Percentiles rank a stretch among this genome's conserved stretches.
Conservation (phyloP, 768 basidiomycete species). For the Rhizopogon salebrosus region DNA sequence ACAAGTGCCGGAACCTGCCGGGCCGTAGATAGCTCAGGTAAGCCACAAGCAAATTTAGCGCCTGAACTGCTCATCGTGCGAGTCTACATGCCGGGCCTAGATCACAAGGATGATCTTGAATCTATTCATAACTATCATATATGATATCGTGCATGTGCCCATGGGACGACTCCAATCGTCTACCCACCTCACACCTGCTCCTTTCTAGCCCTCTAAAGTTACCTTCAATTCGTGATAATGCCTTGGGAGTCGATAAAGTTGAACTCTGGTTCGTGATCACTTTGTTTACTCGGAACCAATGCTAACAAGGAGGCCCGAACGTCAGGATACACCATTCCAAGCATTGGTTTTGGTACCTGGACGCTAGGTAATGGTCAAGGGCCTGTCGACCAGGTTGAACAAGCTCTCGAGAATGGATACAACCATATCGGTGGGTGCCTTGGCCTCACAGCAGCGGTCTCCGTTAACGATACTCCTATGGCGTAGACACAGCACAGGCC, state of each 20-base stretch:
- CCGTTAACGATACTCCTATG: too few relatives aligned
- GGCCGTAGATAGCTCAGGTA: too few relatives aligned
- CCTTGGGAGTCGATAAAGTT: constrained; percentile 56
- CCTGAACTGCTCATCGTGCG: too few relatives aligned
- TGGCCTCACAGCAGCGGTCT: not conserved
- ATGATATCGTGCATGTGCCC: too few relatives aligned
- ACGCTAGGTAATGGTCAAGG: constrained; percentile 49
- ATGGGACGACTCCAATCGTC: too few relatives aligned
- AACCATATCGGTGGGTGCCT: constrained; percentile 47
- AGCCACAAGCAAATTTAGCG: too few relatives aligned
- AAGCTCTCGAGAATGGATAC: constrained; percentile 58
- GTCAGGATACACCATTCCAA: constrained; percentile 37
- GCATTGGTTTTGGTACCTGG: constrained; percentile 63
- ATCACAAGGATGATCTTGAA: too few relatives aligned
- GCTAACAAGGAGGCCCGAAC: not conserved
- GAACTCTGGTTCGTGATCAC: constrained; percentile 44
- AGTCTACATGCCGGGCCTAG: too few relatives aligned
- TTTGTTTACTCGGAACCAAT: not conserved
- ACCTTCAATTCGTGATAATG: constrained; percentile 30
- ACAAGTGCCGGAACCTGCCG: too few relatives aligned
- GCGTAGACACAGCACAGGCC: constrained; percentile 50
- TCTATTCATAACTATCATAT: too few relatives aligned
- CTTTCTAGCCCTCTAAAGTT: too few relatives aligned
- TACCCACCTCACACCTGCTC: too few relatives aligned
- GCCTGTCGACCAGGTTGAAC: constrained; percentile 49